phyloP scores from a whole-genome alignment of 441 rosid genomes.

The Croton setiger region DNA sequence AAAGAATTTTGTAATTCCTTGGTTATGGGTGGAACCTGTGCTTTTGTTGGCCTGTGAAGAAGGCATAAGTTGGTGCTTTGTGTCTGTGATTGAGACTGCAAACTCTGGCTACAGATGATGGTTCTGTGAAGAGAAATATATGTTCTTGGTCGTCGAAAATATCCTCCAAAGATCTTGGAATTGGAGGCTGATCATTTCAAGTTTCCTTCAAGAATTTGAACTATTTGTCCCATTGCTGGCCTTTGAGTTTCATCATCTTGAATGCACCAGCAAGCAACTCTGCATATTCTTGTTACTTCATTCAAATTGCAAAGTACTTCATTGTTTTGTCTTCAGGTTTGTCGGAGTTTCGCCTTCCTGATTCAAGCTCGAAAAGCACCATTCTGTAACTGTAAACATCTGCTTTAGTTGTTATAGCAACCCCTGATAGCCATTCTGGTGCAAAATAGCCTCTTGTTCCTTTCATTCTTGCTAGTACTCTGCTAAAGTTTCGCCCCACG shows the following conservation, averaged over 20 bases:
- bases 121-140: too few species aligned
- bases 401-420: constrained; percentile 65
- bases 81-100: too few species aligned
- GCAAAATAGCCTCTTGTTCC: constrained; percentile 85
- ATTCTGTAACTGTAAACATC: constrained; percentile 86
- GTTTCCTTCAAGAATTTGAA: constrained; percentile 17
- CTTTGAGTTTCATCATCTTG: constrained; percentile 66
- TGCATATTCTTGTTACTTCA: constrained; percentile 53
- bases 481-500: constrained; percentile 67
- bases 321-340: constrained; percentile 39
- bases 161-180: too few species aligned
- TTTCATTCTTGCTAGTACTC: constrained; percentile 73
- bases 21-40: too few species aligned
- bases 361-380: constrained; percentile 71
- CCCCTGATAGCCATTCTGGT: constrained; percentile 81
- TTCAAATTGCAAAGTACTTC: constrained; percentile 49
- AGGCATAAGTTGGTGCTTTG: too few species aligned
- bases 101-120: too few species aligned
- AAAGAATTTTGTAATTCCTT: too few species aligned
- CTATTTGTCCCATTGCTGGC: constrained; percentile 74
- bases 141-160: too few species aligned
- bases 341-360: constrained; percentile 66
- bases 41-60: too few species aligned
- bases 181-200: too few species aligned
- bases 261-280: constrained; percentile 72